Evolutionary conservation across 495 filamentous ascomycete species (phyloP), one percentile per base, ranked within the genome.

Genomic region (Neurospora intermedia): DNA sequence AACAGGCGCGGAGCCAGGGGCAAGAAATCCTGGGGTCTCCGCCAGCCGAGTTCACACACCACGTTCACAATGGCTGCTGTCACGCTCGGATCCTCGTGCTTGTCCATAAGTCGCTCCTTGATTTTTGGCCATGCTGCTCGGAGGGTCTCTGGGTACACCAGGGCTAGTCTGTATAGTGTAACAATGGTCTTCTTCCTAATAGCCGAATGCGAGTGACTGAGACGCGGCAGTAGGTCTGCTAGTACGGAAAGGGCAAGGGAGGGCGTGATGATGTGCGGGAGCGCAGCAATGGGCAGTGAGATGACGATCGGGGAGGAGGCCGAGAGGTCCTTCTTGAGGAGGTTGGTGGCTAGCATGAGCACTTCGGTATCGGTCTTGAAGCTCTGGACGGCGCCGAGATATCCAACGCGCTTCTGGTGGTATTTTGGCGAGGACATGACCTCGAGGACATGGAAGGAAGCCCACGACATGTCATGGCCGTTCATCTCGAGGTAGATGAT

Each of bases 381-480:
- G 84, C 92, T 98, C 83, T 99, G 96, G 23, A 95, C 93, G 3
- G 96, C 96, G 5, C 91, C 95, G n/a, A 99, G 88, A 82, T 99
- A 99, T 38, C 94, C 96, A 54, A 97, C 93, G 73, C 96, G 85
- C 81, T 99, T 99, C 80, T 97, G 96, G 43, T 92, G 86, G 80
- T 97, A 97, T 81, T 97, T 98, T 18, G 90, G 82, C 7, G 93
- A 96, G 31, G 94, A 96, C 96, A 99, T 99, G 81, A 99, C 96
- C 82, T 99, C 96, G 42, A 99, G 90, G 15, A 98, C 96, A 80
- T 98, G 92, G 81, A 99, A 99, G 10, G 94, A 93, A 23, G 96
- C 96, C 96, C 96, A 99, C 0, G 96, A 98, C 96, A 99, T 99
- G 82, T 99, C 96, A 78, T 99, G 92, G 13, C 96, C 96, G 79